phyloP scores from a whole-genome alignment of 2,329 filamentous ascomycete species.

The Byssochlamys sp. region DNA sequence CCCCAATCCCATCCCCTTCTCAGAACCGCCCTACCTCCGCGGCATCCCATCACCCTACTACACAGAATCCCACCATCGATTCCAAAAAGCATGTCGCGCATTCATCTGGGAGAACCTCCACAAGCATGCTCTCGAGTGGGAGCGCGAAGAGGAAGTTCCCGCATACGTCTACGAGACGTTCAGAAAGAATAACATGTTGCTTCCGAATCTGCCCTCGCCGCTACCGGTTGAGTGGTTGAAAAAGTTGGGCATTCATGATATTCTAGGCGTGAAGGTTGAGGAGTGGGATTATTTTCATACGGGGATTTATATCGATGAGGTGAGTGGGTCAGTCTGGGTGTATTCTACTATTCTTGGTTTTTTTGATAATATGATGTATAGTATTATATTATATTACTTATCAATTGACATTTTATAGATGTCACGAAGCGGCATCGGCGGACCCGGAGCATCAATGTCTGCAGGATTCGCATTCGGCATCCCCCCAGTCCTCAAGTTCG shows the following conservation, averaged over 20 bases:
- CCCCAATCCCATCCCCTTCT: slow-evolving; percentile 51
- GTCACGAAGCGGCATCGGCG: slow-evolving; percentile 53
- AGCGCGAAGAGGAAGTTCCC: slow-evolving; percentile 54
- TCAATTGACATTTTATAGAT: slow-evolving; percentile 37
- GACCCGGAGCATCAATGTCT: slow-evolving; percentile 56
- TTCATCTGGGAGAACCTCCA: slow-evolving; percentile 57
- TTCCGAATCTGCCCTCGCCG: slow-evolving; percentile 61
- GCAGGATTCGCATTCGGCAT: slow-evolving; percentile 65
- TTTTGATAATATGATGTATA: neutral
- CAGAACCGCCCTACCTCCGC: slow-evolving; percentile 61
- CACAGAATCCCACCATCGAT: slow-evolving; percentile 53
- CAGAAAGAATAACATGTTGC: slow-evolving; percentile 55
- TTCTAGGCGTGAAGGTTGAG: slow-evolving; percentile 59
- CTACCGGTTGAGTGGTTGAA: slow-evolving; percentile 60
- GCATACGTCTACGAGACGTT: slow-evolving; percentile 57
- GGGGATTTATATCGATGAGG: slow-evolving; percentile 61
- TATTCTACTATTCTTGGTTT: too few species aligned
- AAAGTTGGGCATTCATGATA: slow-evolving; percentile 54
- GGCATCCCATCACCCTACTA: slow-evolving; percentile 65
- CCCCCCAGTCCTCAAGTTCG: slow-evolving; percentile 62
- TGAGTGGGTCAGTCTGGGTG: too few species aligned
- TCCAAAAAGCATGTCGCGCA: slow-evolving; percentile 58
- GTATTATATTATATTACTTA: neutral
- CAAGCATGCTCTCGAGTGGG: slow-evolving; percentile 59
- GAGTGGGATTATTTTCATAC: slow-evolving; percentile 65